Percentiles rank a stretch among this genome's conserved stretches.
Conservation (phyloP, 208 protist species). For the Trypanosoma conorhini region DNA sequence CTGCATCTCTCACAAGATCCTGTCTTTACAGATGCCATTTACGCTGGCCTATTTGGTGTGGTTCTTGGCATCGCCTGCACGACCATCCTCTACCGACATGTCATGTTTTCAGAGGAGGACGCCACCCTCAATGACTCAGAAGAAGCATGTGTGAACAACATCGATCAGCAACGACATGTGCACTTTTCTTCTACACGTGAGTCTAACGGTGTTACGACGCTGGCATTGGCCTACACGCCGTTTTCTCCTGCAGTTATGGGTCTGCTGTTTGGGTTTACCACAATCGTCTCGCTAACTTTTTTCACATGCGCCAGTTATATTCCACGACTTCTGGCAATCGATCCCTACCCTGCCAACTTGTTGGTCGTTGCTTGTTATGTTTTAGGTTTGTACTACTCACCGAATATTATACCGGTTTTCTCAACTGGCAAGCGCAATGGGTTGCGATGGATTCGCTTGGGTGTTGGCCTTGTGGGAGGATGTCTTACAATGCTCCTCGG, state of each 20-base stretch:
- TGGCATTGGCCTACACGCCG: slow-evolving; percentile 42
- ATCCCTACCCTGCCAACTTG: slow-evolving; percentile 61
- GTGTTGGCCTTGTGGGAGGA: slow-evolving; percentile 30
- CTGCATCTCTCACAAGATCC: slow-evolving; percentile 53
- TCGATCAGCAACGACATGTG: slow-evolving; percentile 9
- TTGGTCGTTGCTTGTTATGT: slow-evolving; percentile 48
- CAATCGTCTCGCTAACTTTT: slow-evolving; percentile 46
- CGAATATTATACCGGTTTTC: slow-evolving; percentile 44
- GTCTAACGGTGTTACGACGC: slow-evolving; percentile 40
- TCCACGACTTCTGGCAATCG: slow-evolving; percentile 67
- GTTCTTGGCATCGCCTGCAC: slow-evolving; percentile 58
- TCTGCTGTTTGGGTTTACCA: slow-evolving; percentile 43
- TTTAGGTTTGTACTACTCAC: slow-evolving; percentile 52
- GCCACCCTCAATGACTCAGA: slow-evolving; percentile 11
- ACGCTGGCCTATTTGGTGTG: slow-evolving; percentile 60
- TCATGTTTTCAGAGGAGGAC: slow-evolving; percentile 52
- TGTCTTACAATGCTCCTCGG: slow-evolving; percentile 54
- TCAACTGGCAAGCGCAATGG: slow-evolving; percentile 20
- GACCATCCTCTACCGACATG: slow-evolving; percentile 59
- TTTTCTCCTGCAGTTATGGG: slow-evolving; percentile 40
- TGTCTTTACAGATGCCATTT: slow-evolving; percentile 59
- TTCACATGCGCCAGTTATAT: slow-evolving; percentile 71
- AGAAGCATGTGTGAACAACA: neutral
- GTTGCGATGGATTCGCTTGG: slow-evolving; percentile 40
- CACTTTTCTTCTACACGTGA: neutral